Evolutionary conservation across 164 flowering plant species (phyloP), one percentile per base, ranked within the genome.

Genomic region (Vitis vinifera): DNA sequence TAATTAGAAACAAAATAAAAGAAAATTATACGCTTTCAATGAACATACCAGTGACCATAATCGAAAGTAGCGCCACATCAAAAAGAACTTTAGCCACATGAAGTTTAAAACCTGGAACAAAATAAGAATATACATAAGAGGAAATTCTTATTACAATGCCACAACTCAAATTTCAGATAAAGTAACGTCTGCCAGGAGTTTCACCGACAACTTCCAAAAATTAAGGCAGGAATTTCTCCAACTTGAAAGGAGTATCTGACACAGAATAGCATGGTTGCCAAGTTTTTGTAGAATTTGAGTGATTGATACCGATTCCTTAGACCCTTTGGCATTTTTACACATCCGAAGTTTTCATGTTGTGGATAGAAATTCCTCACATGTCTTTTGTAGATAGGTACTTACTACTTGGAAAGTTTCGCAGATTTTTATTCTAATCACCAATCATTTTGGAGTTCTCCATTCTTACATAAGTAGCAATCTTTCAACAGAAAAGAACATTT

Each of bases 41-140:
- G 23, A 61, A 64, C 79, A 31, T 88, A 95, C 99, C 98, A 93
- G 80, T 59, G 99, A 87, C 96, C 98, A 95, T 73, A 95, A 86
- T 19, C 97, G 86, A 68, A 95, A 95, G 76, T 85, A 95, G 71
- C 99, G 98, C 98, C 99, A 95, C 62, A 95, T 88, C 57, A 95
- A 79, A 29, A 87, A 74, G 77, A 95, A 95, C 75, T 95, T 95
- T 6, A 95, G 86, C 99, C 99, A 95, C 98, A 95, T 95, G 81
- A 95, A 93, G 75, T 87, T 93, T 29, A 95, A 80, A 49, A 95
- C 98, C 99, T 95, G 88, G 29, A 68, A 17, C 74, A 73, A 62
- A 31, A 74, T 12, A 71, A 68, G 31, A 60, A 4, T 53, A 66
- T 47, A 47, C 29, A 51, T n/a, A 62, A 30, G 12, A 59, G 30